A percentile compares a stretch with the other conserved stretches of the same genome.
These are phyloP conservation scores for Venturiaceae sp. DNA, from an alignment of 2,329 filamentous ascomycete species.

Conservation along the genomic window DNA sequence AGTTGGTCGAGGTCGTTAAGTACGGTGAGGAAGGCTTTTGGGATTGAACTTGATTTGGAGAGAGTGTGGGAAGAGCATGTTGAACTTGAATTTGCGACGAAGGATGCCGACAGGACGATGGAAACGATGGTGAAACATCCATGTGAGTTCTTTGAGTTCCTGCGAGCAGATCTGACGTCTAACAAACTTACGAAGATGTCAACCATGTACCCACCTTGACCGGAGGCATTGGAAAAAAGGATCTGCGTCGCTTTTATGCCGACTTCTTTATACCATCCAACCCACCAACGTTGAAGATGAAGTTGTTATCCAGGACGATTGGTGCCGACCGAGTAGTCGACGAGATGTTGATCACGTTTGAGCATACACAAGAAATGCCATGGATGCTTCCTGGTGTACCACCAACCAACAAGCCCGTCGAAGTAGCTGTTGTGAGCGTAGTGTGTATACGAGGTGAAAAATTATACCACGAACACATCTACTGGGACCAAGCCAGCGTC, in stretches of 20 bases:
- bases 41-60: constrained; percentile 35
- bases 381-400: constrained; percentile 52
- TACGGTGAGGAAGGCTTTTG: constrained; percentile 51
- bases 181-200: constrained; percentile 18
- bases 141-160: constrained; percentile 11
- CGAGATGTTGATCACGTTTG: constrained; percentile 47
- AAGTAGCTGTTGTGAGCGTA: constrained; percentile 47
- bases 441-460: constrained; percentile 44
- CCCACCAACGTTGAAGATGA: constrained; percentile 40
- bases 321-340: constrained; percentile 52
- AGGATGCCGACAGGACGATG: constrained; percentile 26
- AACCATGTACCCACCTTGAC: constrained; percentile 34
- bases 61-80: constrained; percentile 28
- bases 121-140: constrained; percentile 27
- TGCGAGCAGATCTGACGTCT: constrained; percentile 21
- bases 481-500: constrained; percentile 55
- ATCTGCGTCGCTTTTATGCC: constrained; percentile 42
- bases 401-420: constrained; percentile 46
- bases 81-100: constrained; percentile 20
- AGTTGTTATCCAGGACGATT: constrained; percentile 47
- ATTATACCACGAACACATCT: constrained; percentile 47
- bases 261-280: constrained; percentile 45
- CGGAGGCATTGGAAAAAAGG: constrained; percentile 32
- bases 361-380: constrained; percentile 44
- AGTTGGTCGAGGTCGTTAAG: constrained; percentile 60